Evolutionary conservation across 257 asterid genomes (phyloP).

Genomic region (Solanum bulbocastanum): DNA sequence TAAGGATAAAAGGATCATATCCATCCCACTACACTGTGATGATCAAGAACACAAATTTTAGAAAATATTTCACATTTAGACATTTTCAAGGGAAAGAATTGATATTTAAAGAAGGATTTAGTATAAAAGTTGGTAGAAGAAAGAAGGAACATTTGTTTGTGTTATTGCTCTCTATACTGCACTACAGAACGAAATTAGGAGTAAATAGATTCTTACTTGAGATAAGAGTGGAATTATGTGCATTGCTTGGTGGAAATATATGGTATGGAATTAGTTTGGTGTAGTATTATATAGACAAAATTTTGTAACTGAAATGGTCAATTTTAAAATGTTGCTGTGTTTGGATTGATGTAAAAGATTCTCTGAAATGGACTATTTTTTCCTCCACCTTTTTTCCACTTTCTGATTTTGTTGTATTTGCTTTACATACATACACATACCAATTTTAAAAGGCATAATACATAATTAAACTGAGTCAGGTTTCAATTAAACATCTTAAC

Average conservation of each 20-base stretch:
- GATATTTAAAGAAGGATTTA: neutral
- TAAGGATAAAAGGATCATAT: neutral
- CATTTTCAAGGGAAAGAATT: neutral
- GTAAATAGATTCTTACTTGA: neutral
- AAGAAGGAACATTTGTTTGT: neutral
- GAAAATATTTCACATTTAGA: neutral
- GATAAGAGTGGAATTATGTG: neutral
- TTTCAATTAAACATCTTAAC: no score
- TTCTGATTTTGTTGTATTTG: neutral
- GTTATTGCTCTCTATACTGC: neutral
- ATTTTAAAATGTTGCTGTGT: neutral
- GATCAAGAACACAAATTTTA: neutral
- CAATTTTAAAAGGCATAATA: neutral
- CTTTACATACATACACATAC: neutral
- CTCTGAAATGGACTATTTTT: neutral
- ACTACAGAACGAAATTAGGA: neutral
- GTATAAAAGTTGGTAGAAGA: neutral
- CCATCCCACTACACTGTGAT: neutral
- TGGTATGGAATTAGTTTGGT: neutral
- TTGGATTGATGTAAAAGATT: neutral
- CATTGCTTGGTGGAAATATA: neutral
- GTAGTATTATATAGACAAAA: neutral
- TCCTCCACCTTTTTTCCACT: neutral
- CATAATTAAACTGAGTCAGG: neutral
- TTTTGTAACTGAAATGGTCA: neutral